Percentiles rank a stretch among this genome's conserved stretches.
These are phyloP conservation scores for Heteromeles arbutifolia DNA, from an alignment of 306 rosid genomes.

Conservation along the genomic window DNA sequence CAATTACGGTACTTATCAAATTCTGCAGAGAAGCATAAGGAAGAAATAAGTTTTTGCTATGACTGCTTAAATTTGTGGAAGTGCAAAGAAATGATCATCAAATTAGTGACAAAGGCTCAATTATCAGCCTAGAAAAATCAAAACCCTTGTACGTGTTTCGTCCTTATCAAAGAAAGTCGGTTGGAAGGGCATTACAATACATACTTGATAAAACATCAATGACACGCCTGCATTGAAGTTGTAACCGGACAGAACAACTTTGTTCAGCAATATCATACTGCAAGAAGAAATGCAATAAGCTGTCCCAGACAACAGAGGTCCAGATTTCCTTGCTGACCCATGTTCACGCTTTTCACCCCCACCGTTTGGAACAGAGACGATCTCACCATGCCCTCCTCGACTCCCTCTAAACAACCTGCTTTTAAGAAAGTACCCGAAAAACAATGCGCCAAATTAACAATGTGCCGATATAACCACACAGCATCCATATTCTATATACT, in stretches of 20 bases:
- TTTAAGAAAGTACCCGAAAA: neutral
- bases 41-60: slow-evolving; percentile 1
- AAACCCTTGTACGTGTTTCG: neutral
- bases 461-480: slow-evolving; percentile 10
- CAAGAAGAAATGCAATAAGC: slow-evolving; percentile 93
- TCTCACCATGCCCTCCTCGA: slow-evolving; percentile 28
- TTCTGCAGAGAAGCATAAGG: slow-evolving; percentile 46
- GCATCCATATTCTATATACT: neutral
- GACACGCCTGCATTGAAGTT: slow-evolving; percentile 84
- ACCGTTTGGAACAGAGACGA: slow-evolving; percentile 15
- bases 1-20: slow-evolving; percentile 61
- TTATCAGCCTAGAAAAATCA: neutral
- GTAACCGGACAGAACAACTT: slow-evolving; percentile 63
- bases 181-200: neutral
- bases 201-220: slow-evolving; percentile 82
- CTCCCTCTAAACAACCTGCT: slow-evolving; percentile 59
- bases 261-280: slow-evolving; percentile 84
- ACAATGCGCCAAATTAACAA: slow-evolving; percentile 4
- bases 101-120: neutral
- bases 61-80: neutral
- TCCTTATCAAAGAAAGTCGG: neutral
- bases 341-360: slow-evolving; percentile 53
- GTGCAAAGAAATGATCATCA: neutral
- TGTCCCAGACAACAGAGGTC: slow-evolving; percentile 67
- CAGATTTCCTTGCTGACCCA: slow-evolving; percentile 45